A percentile compares a stretch with the other conserved stretches of the same genome.
Evolutionary conservation across 169 alveolate species (phyloP).

Genomic region (Perkinsus olseni): DNA sequence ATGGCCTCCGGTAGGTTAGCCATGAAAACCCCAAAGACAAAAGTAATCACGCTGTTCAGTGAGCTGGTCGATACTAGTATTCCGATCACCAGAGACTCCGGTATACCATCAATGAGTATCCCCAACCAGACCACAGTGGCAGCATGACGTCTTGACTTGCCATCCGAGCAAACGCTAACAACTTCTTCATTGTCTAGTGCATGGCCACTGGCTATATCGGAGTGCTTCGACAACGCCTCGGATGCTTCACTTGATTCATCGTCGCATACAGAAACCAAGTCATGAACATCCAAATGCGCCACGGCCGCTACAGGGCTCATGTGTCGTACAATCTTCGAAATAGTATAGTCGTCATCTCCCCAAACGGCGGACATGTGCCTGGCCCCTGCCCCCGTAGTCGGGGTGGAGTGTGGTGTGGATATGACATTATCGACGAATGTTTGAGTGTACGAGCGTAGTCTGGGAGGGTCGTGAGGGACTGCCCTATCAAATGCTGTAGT

Average conservation of each 20-base stretch:
- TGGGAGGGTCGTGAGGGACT: background rate
- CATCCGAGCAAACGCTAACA: background rate
- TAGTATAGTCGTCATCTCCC: background rate
- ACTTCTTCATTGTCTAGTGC: background rate
- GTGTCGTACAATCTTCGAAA: background rate
- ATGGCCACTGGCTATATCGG: background rate
- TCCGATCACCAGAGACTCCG: slow-evolving; percentile 11
- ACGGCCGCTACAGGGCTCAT: background rate
- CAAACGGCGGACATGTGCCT: background rate
- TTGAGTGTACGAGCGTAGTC: background rate
- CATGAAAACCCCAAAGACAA: slow-evolving; percentile 9
- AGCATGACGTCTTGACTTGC: background rate
- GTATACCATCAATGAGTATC: slow-evolving; percentile 3
- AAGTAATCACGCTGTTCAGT: background rate
- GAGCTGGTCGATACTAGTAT: background rate
- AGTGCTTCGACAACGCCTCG: background rate
- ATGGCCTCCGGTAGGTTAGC: slow-evolving; percentile 15
- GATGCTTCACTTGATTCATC: background rate
- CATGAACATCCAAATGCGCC: background rate
- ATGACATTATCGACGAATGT: background rate
- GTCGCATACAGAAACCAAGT: background rate
- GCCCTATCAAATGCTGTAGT: background rate
- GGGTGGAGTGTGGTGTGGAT: background rate
- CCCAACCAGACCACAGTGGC: background rate
- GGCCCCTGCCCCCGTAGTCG: no score